Evolutionary conservation across 2,329 filamentous ascomycete species (phyloP), one percentile per base, ranked within the genome.

Genomic region (Grosmannia clavigera): DNA sequence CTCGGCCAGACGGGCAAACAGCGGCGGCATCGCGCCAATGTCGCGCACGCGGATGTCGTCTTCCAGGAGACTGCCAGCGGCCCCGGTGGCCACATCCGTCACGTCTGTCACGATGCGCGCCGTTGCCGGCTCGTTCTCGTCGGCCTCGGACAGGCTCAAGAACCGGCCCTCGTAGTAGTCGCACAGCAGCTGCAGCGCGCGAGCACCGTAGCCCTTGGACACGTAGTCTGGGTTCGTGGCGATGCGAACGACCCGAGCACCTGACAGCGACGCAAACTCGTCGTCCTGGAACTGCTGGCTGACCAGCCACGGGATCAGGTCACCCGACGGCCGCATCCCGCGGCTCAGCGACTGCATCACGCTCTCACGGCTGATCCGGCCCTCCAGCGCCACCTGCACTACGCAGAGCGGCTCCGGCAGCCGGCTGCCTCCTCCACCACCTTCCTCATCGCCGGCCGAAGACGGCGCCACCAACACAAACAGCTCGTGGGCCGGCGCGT

Each of bases 201-300:
- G 89, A 27, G 88, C 88, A 19, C 94, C 94, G 70, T 99, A 99
- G 29, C 95, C 94, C 90, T 95, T 96, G 55, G 81, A 83, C 58
- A 87, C 79, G 67, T 96, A 96, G 66, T 97, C 92, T 0, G 95
- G 94, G 70, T 96, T 95, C 0, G 94, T 96, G 25, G 95, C 94
- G 68, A 99, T 97, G 56, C 94, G 85, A 19, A 99, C 92, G 55
- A 99, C 77, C 63, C 94, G 84, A 40, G 92, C 94, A 60, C 94
- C 95, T 16, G 92, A 97, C 0, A 99, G 80, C 50, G 88, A 86
- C 14, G 92, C 94, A 70, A 99, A 99, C 65, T 96, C 91, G 65
- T 95, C 90, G 67, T 99, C 94, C 70, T 97, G 94, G 76, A 96
- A 99, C 70, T 99, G 94, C 70, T 97, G 92, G 70, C 90, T 95